Evolutionary conservation across 2,329 filamentous ascomycete genomes (phyloP).

Genomic region (Zopfia rhizophila): DNA sequence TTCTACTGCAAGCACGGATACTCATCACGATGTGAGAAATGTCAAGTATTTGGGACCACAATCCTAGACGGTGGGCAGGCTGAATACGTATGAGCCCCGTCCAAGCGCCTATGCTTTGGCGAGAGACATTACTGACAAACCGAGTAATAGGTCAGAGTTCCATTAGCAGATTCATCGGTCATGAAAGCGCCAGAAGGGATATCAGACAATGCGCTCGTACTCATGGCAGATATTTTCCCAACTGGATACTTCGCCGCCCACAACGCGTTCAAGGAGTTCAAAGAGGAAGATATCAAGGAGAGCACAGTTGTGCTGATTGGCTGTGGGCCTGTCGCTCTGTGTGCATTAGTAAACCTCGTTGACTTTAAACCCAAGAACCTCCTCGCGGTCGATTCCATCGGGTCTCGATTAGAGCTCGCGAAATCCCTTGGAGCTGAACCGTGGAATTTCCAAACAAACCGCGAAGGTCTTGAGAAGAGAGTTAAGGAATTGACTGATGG

Average conservation of each 20-base stretch:
- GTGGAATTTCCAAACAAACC: constrained; percentile 78
- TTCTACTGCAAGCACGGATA: constrained; percentile 85
- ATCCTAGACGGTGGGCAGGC: constrained; percentile 81
- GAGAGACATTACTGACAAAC: too few relatives aligned
- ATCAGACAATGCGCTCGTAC: constrained; percentile 77
- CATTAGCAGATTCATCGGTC: constrained; percentile 82
- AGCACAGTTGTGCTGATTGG: constrained; percentile 83
- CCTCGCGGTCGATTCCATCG: constrained; percentile 82
- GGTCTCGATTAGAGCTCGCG: constrained; percentile 78
- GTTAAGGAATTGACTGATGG: constrained; percentile 81
- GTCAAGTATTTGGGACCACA: constrained; percentile 75
- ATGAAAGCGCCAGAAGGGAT: constrained; percentile 77
- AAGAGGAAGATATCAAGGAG: constrained; percentile 67
- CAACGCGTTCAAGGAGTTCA: constrained; percentile 77
- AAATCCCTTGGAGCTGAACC: constrained; percentile 80
- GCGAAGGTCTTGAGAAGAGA: constrained; percentile 71
- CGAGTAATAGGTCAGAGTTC: constrained; percentile 66
- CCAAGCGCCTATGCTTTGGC: background rate
- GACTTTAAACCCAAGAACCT: constrained; percentile 79
- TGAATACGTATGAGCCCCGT: constrained; percentile 74
- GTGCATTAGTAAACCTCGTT: constrained; percentile 81
- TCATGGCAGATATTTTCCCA: constrained; percentile 95
- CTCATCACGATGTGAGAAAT: constrained; percentile 79
- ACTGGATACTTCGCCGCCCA: constrained; percentile 82
- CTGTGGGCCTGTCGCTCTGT: constrained; percentile 83